Percentiles rank a stretch among this genome's conserved stretches.
Evolutionary conservation across 2,329 filamentous ascomycete genomes (phyloP).

Genomic region (Xylariaceae sp.): DNA sequence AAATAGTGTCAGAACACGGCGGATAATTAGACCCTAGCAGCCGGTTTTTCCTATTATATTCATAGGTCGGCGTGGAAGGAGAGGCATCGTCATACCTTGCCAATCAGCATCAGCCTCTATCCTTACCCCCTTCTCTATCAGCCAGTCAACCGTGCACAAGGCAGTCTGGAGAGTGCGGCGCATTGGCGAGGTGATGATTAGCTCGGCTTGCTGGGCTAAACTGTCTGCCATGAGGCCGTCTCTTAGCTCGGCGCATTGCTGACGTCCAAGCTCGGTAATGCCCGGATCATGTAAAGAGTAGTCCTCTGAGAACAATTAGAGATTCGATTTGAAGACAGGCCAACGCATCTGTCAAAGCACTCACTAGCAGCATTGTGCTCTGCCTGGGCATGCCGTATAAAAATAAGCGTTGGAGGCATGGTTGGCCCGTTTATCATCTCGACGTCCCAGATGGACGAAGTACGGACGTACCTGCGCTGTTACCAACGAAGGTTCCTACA

Average conservation of each 20-base stretch:
- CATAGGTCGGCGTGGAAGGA: not conserved
- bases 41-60: not conserved
- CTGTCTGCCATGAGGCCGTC: constrained; percentile 39
- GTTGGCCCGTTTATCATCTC: not conserved
- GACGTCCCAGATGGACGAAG: not conserved
- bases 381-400: constrained; percentile 84
- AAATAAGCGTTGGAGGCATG: constrained; percentile 62
- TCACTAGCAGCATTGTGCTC: constrained; percentile 52
- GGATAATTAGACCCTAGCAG: not conserved
- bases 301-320: constrained; percentile 37
- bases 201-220: constrained; percentile 42
- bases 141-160: constrained; percentile 52
- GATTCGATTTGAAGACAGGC: not conserved
- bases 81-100: constrained; percentile 50
- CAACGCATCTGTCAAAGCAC: constrained; percentile 27
- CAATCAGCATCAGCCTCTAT: constrained; percentile 58
- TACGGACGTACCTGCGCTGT: no score
- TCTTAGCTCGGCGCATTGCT: constrained; percentile 46
- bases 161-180: constrained; percentile 62
- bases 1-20: constrained; percentile 9
- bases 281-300: constrained; percentile 48
- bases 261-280: constrained; percentile 46
- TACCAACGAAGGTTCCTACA: no score
- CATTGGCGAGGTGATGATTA: constrained; percentile 63
- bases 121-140: constrained; percentile 51